Evolutionary conservation across 345 rosid species (phyloP).

Genomic region (Eucalyptus sp.): DNA sequence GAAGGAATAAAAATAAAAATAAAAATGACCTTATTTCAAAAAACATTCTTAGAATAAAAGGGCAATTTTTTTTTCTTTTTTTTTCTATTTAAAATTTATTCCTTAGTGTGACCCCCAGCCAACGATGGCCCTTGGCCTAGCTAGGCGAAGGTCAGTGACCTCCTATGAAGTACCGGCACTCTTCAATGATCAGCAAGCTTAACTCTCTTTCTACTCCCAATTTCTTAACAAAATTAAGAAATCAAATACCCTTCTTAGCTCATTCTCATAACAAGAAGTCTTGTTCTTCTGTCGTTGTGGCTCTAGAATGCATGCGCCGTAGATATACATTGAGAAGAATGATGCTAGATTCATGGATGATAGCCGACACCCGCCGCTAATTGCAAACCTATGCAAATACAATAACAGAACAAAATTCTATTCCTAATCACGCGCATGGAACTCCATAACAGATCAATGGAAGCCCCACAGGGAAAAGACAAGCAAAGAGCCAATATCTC

Average conservation of each 20-base stretch:
- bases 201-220: slow-evolving; percentile 16
- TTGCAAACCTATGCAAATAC: not conserved
- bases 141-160: too few species aligned
- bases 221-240: slow-evolving; percentile 4
- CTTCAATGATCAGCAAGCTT: slow-evolving; percentile 7
- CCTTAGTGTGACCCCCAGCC: rapidly evolving
- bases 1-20: too few species aligned
- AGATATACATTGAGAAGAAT: not conserved
- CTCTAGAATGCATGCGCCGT: not conserved
- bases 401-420: not conserved
- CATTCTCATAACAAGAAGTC: not conserved
- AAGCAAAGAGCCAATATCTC: too few species aligned
- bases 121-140: too few species aligned
- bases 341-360: not conserved
- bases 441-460: not conserved
- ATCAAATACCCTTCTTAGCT: not conserved
- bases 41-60: too few species aligned
- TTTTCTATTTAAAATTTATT: too few species aligned
- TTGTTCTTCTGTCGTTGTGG: not conserved
- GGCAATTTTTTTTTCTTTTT: too few species aligned
- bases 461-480: not conserved
- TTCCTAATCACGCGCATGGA: not conserved
- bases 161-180: too few species aligned
- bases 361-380: not conserved
- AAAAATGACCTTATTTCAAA: too few species aligned